Percentiles rank a stretch among this genome's conserved stretches.
phyloP scores from a whole-genome alignment of 768 basidiomycete genomes.

The Agaricus blazei region DNA sequence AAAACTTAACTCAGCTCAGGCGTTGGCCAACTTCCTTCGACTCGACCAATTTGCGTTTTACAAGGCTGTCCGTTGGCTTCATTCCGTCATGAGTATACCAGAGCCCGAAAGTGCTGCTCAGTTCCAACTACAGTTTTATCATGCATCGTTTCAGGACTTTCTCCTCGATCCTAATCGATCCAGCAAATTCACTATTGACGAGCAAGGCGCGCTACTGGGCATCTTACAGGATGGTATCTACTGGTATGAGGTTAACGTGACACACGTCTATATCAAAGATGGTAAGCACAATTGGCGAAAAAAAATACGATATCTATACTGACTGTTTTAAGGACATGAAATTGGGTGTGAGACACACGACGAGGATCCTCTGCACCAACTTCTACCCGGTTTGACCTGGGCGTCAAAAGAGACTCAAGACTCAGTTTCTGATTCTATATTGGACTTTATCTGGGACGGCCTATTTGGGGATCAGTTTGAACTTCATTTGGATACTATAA shows the following conservation, averaged over 20 bases:
- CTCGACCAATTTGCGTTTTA: neutral
- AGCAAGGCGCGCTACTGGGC: neutral
- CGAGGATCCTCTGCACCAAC: neutral
- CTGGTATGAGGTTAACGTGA: neutral
- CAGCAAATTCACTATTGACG: neutral
- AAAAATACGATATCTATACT: neutral
- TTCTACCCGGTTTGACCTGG: neutral
- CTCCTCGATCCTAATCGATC: neutral
- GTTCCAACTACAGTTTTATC: neutral
- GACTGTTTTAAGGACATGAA: neutral
- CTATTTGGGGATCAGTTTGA: no score
- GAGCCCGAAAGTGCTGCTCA: neutral
- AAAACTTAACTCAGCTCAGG: neutral
- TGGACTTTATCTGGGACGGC: neutral
- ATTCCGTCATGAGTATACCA: neutral
- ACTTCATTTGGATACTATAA: neutral
- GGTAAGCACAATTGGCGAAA: neutral
- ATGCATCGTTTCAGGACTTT: constrained; percentile 2
- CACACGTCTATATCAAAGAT: neutral
- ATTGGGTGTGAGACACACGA: neutral
- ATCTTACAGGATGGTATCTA: neutral
- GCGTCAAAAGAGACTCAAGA: neutral
- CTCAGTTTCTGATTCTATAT: neutral
- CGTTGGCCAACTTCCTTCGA: neutral
- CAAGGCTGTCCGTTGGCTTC: neutral